Base-by-base conservation (phyloP, 2,329 filamentous ascomycete species). In the Colletotrichum lupini region DNA sequence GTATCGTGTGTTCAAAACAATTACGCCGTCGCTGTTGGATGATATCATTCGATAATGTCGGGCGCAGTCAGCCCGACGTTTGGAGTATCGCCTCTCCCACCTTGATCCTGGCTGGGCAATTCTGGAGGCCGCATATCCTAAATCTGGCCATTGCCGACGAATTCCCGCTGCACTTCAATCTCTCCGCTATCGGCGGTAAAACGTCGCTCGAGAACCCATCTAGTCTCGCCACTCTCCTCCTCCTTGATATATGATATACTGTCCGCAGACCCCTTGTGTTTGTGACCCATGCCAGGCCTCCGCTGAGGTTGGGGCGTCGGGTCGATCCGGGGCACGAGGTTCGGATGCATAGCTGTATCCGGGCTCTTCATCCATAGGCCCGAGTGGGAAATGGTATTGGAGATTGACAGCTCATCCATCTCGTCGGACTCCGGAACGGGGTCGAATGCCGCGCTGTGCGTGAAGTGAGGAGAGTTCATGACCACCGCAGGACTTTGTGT, bases 151-250 rank as follows among this genome's bases (percentile, higher is more conserved):
- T 90, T 89, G 74, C 89, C 87, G 11, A 94, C 87, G 71, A 93
- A 84, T 79, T 93, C 90, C 66, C 92, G 84, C 57, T 89, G 91
- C 4, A 93, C 81, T 78, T 93, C 90, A 66, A 92, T 81, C 79
- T 92, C 87, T 0, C 92, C 92, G 71, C 85, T 87, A 77, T 94
- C 92, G 1, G 86, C 90, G 3, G 91, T 93, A 46, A 92, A 84
- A 65, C 92, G 85, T 46, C 92, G 83, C 81, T 95, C 93, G 76
- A 94, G 83, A 8, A 94, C 89, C 93, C 92, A 94, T 58, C 91
- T 83, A 68, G 86, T 88, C 75, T 89, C 88, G 1, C 87, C 88
- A 9, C 86, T 86, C 2, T 89, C 85, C 58, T 91, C 90, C 77
- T 92, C 91, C 73, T 88, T 87, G 2, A 88, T 85, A 80, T 95